Evolutionary conservation across 2,329 filamentous ascomycete genomes (phyloP), one percentile per base, ranked within the genome.

Genomic region (Calonectria montana): DNA sequence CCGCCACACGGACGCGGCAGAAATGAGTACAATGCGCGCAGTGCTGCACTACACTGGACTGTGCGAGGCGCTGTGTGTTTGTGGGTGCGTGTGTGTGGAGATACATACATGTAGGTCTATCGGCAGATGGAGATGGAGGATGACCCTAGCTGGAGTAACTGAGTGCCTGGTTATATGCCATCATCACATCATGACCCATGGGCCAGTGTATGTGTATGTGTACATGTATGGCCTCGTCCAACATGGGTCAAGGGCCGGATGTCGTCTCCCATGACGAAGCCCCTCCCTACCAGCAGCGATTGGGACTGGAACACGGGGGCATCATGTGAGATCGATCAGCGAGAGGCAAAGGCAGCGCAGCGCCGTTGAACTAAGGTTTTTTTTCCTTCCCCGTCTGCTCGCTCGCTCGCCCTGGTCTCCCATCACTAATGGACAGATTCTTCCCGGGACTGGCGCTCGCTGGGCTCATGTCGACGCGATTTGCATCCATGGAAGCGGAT

Each of bases 71-170:
- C 31, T 31, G 61, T 35, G 62, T 31, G 45, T 37, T 53, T 50
- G 62, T 65, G 31, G 45, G 62, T 53, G 59, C 15, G 43, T 53
- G 31, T 43, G 63, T 43, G 63, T 65, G 63, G 63, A 53, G 63
- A 65, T 31, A n/a, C n/a, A n/a, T n/a, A n/a, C n/a, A n/a, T n/a
- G n/a, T n/a, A 25, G 29, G 43, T 65, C 23, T 55, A 39, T 65
- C 63, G 63, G 63, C 63, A 65, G 63, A 65, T 65, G 37, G 47
- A 65, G 63, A 65, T 65, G 37, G 47, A 43, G 47, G 25, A 41
- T 29, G 35, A 50, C 29, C 43, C 62, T 13, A 31, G 53, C 31
- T 35, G n/a, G 31, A 57, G 53, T 31, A 57, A 57, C 31, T 57
- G 31, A 57, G 53, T 31, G 53, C 39, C 25, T 59, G 29, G 53